These are phyloP conservation scores for Scenedesmus sp. DNA, from an alignment of 163 green algal genomes.

Conservation along the genomic window DNA sequence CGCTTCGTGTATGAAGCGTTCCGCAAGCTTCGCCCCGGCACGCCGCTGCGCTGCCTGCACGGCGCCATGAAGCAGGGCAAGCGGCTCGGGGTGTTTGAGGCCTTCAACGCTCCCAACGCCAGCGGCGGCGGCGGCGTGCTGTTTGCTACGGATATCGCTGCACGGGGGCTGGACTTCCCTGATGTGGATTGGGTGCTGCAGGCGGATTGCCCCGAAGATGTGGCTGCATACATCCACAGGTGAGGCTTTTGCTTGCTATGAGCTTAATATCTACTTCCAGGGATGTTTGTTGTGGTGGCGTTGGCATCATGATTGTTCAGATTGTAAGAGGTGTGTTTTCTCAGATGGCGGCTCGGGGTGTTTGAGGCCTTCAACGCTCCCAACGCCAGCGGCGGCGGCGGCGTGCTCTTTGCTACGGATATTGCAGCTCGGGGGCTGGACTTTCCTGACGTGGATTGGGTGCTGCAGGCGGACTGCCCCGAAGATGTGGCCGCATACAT, in stretches of 20 bases:
- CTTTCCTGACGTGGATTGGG: conserved; percentile 98
- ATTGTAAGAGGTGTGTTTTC: not conserved
- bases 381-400: conserved; percentile 48
- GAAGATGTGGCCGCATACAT: conserved; percentile 97
- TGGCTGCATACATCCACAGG: conserved; percentile 95
- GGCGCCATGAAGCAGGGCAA: conserved; percentile 86
- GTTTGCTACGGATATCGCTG: conserved; percentile 98
- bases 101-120: conserved; percentile 80
- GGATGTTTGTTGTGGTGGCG: too few relatives aligned
- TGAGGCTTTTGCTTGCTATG: too few relatives aligned
- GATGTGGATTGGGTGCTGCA: conserved; percentile 98
- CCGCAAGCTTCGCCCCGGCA: conserved; percentile 91
- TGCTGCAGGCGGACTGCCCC: conserved; percentile 97
- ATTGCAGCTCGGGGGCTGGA: conserved; percentile 96
- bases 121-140: conserved; percentile 79
- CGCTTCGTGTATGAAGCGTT: conserved; percentile 91
- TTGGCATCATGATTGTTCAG: too few relatives aligned
- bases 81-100: conserved; percentile 91
- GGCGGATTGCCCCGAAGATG: conserved; percentile 97
- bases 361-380: conserved; percentile 92
- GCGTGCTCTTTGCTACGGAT: conserved; percentile 98
- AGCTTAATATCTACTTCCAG: too few relatives aligned
- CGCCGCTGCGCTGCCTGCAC: conserved; percentile 82
- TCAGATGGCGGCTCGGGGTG: conserved; percentile 76
- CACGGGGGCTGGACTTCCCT: conserved; percentile 97